Evolutionary conservation across 177 flowering plant species (phyloP).

Genomic region (Telopea speciosissima): DNA sequence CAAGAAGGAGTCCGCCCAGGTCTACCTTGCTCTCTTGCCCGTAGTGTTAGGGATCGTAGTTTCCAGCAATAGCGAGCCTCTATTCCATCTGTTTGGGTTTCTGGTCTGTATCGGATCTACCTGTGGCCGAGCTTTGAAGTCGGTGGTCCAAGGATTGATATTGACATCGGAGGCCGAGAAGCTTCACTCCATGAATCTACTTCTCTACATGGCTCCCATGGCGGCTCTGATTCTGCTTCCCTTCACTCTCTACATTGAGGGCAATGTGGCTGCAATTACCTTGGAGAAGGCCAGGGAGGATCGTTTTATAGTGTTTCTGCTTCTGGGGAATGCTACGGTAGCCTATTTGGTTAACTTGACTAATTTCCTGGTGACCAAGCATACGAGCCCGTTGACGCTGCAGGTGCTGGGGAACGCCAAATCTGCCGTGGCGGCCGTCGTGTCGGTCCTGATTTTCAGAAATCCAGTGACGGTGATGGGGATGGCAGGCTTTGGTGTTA

Average conservation of each 20-base stretch:
- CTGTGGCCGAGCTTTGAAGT: conserved; percentile 81
- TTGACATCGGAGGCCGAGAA: conserved; percentile 74
- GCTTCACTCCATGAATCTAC: conserved; percentile 36
- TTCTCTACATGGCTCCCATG: background rate
- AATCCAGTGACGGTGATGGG: conserved; percentile 74
- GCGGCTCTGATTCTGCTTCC: background rate
- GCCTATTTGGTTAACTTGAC: background rate
- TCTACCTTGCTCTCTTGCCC: conserved; percentile 54
- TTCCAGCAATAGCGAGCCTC: conserved; percentile 42
- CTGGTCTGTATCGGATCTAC: conserved; percentile 77
- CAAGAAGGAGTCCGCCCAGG: conserved; percentile 48
- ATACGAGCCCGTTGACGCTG: background rate
- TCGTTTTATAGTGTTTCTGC: background rate
- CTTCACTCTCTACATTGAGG: background rate
- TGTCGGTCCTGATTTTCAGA: conserved; percentile 57
- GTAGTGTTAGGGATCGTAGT: conserved; percentile 81
- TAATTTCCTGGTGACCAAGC: background rate
- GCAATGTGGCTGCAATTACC: background rate
- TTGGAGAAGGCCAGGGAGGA: background rate
- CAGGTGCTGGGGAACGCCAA: conserved; percentile 1
- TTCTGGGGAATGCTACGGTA: background rate
- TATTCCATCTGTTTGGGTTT: conserved; percentile 80
- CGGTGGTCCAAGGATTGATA: conserved; percentile 82
- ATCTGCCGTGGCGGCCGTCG: conserved; percentile 37
- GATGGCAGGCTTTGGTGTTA: conserved; percentile 56